Base-by-base conservation (phyloP, 768 basidiomycete species). In the Suillus occidentalis region DNA sequence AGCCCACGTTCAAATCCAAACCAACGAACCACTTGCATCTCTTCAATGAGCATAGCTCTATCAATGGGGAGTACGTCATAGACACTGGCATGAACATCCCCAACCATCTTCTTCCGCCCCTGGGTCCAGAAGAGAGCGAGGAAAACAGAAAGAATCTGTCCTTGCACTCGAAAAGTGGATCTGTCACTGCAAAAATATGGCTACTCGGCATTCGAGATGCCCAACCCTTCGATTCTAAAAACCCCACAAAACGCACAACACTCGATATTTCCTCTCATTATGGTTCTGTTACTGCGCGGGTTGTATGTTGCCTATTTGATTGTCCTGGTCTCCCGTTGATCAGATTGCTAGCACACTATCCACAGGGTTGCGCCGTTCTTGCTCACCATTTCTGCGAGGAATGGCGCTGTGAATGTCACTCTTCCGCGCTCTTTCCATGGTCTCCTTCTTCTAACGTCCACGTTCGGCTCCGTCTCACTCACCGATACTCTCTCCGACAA, bases 11-110 rank as follows among this genome's bases (percentile, higher is more conserved):
- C 70, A 77, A 74, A 47, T 63, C 67, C 16, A 75, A 75, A 58
- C 69, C 74, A 1, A 76, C 72, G 59, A 77, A 75, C 65, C 64
- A 63, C 34, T 67, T 77, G 40, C 4, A 42, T 1, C 60, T 75
- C 0, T 62, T 40, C 56, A 66, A 65, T 14, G 56, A 57, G 14
- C 5, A 66, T 18, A 43, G 31, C 43, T 2, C 45, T n/a, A 42
- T 75, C 56, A 63, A 53, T 3, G 74, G 75, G 43, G 69, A 73
- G 58, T 85, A 83, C 73, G 70, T 81, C 40, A 72, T 85, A 47
- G 80, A 85, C 63, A 80, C 85, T 1, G 65, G 72, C 22, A 70
- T 85, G 25, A 37, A 60, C 13, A 76, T 85, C 53, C 84, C 85
- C 0, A 5, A 69, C 0, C 63, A 75, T 20, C 61, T 82, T 43